Evolutionary conservation across 208 protist species (phyloP).

Genomic region (Wallacemonas collosoma): DNA sequence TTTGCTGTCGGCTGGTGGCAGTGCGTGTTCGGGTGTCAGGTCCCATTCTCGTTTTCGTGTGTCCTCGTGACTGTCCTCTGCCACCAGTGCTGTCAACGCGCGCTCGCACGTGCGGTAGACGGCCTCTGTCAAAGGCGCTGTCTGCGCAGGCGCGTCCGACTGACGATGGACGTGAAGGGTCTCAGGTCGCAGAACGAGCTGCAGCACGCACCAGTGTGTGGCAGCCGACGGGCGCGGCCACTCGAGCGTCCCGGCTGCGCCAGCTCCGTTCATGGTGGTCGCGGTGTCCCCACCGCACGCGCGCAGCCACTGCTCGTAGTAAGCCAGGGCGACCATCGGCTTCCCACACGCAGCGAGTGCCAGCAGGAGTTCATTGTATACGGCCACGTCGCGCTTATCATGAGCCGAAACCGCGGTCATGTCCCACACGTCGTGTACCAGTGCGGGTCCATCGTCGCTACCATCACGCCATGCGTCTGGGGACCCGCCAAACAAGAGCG

Average conservation of each 20-base stretch:
- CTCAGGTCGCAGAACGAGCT: constrained; percentile 26
- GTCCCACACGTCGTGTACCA: neutral
- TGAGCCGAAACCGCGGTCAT: neutral
- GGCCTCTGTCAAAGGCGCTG: constrained; percentile 13
- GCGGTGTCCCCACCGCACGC: neutral
- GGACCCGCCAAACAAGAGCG: neutral
- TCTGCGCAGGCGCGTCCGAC: neutral
- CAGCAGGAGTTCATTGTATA: constrained; percentile 53
- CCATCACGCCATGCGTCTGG: neutral
- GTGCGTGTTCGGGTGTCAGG: neutral
- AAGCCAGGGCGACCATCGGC: constrained; percentile 25
- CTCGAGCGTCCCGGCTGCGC: neutral
- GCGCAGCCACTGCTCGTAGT: constrained; percentile 26
- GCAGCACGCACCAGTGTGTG: constrained; percentile 38
- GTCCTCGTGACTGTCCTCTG: neutral
- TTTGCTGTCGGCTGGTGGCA: neutral
- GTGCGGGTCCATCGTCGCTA: neutral
- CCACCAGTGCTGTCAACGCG: constrained; percentile 21
- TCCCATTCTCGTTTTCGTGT: neutral
- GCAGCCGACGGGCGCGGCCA: constrained; percentile 19
- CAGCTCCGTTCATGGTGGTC: no score
- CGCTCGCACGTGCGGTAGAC: constrained; percentile 26
- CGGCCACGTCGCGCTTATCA: constrained; percentile 26
- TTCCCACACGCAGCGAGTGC: constrained; percentile 36
- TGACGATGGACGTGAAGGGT: neutral